Percentiles rank a stretch among this genome's conserved stretches.
phyloP scores from a whole-genome alignment of 345 rosid species.

The Euphorbia peplus region DNA sequence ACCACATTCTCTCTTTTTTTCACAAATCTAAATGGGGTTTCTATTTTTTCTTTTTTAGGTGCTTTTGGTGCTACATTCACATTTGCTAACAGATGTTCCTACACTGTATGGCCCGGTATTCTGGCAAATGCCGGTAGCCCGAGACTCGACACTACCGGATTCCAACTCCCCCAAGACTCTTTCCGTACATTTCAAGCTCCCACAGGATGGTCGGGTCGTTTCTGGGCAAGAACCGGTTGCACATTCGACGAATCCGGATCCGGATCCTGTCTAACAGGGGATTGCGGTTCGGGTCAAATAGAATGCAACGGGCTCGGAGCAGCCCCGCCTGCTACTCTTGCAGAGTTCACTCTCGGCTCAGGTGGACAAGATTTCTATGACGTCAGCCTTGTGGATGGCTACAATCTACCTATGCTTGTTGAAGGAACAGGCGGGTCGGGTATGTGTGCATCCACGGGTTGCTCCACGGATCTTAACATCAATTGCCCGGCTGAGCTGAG shows the following conservation, averaged over 20 bases:
- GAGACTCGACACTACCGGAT: constrained; percentile 33
- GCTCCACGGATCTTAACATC: constrained; percentile 65
- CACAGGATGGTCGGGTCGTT: constrained; percentile 35
- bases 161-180: constrained; percentile 22
- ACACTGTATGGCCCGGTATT: constrained; percentile 36
- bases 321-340: constrained; percentile 33
- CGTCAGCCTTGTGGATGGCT: constrained; percentile 94
- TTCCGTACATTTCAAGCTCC: constrained; percentile 34
- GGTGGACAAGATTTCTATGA: constrained; percentile 89
- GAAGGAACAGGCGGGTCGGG: constrained; percentile 83
- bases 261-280: constrained; percentile 30
- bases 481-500: constrained; percentile 77
- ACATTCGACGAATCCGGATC: constrained; percentile 26
- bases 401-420: constrained; percentile 77
- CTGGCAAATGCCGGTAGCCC: constrained; percentile 35
- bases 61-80: constrained; percentile 24
- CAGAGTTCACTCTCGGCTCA: constrained; percentile 35
- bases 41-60: neutral
- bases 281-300: constrained; percentile 34
- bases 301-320: constrained; percentile 37
- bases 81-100: constrained; percentile 29
- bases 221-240: constrained; percentile 37
- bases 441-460: constrained; percentile 69
- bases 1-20: neutral
- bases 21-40: too few relatives aligned